Conservation (phyloP, 140 eudicot genomes). For the Ambrosia hybrid region DNA sequence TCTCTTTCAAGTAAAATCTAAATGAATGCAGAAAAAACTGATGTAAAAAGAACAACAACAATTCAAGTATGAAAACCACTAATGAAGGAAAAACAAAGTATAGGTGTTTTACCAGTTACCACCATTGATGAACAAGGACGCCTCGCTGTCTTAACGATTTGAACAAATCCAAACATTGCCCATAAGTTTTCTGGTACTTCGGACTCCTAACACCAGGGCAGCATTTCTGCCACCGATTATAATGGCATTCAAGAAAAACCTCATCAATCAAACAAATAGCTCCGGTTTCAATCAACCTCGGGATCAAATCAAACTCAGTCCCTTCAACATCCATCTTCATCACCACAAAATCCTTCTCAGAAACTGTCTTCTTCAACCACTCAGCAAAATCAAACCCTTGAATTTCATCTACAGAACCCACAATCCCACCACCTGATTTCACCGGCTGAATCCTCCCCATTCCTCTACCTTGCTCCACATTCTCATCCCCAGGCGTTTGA, state of each 20-base stretch:
- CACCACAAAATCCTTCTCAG: constrained; percentile 76
- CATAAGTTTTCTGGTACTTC: constrained; percentile 70
- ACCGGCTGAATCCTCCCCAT: constrained; percentile 85
- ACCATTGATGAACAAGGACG: constrained; percentile 96
- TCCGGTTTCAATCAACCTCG: constrained; percentile 75
- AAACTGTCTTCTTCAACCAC: constrained; percentile 65
- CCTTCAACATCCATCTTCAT: constrained; percentile 98
- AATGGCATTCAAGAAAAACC: constrained; percentile 86
- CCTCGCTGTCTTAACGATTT: constrained; percentile 73
- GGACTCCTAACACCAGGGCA: constrained; percentile 79
- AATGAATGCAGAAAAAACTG: constrained; percentile 6
- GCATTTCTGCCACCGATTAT: constrained; percentile 88
- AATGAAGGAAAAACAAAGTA: constrained; percentile 14
- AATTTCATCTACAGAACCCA: constrained; percentile 59
- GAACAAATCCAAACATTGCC: constrained; percentile 72
- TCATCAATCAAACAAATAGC: constrained; percentile 87
- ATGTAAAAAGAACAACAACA: constrained; percentile 13
- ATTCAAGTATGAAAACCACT: not conserved
- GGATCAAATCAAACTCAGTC: constrained; percentile 81
- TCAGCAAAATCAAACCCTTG: constrained; percentile 87
- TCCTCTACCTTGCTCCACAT: constrained; percentile 60
- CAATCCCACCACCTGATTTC: constrained; percentile 36
- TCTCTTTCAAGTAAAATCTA: constrained; percentile 20
- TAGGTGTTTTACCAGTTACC: constrained; percentile 43
- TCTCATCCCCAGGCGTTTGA: constrained; percentile 56